Conservation (phyloP, 495 filamentous ascomycete species). For the Tricharina praecox region DNA sequence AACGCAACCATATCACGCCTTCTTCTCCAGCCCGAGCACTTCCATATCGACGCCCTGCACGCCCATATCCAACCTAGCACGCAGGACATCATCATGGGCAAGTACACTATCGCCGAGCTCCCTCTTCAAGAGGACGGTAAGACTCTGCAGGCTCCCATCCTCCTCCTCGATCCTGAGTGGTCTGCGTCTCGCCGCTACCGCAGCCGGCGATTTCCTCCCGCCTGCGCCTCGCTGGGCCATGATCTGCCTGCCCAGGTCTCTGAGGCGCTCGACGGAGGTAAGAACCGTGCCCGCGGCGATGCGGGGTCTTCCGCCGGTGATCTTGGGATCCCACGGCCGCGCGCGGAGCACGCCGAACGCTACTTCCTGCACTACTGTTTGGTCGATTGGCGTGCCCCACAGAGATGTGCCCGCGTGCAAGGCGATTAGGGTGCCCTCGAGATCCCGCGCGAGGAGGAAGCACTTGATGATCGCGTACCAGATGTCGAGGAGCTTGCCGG, state of each 20-base stretch:
- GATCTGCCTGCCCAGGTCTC: no score
- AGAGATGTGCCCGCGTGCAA: conserved; percentile 13
- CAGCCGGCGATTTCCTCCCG: no score
- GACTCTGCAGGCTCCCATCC: neutral
- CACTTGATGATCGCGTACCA: conserved; percentile 16
- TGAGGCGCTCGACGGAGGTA: neutral
- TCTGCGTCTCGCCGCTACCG: neutral
- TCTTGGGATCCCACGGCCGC: conserved; percentile 2
- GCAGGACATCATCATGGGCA: neutral
- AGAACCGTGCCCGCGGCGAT: neutral
- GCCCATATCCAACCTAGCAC: conserved; percentile 6
- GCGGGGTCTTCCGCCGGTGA: neutral
- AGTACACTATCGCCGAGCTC: neutral
- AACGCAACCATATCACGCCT: no score
- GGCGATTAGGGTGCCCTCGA: conserved; percentile 15
- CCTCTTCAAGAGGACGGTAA: neutral
- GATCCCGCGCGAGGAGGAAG: conserved; percentile 14
- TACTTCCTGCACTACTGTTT: conserved; percentile 10
- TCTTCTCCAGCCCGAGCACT: no score
- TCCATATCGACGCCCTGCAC: neutral
- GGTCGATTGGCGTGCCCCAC: conserved; percentile 15
- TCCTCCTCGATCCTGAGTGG: neutral
- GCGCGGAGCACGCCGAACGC: conserved; percentile 14
- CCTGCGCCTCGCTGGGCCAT: no score
- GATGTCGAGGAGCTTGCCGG: conserved; percentile 5